Percentiles rank a stretch among this genome's conserved stretches.
Evolutionary conservation across 73 alveolate species (phyloP).

Genomic region (Paramecium caudatum): DNA sequence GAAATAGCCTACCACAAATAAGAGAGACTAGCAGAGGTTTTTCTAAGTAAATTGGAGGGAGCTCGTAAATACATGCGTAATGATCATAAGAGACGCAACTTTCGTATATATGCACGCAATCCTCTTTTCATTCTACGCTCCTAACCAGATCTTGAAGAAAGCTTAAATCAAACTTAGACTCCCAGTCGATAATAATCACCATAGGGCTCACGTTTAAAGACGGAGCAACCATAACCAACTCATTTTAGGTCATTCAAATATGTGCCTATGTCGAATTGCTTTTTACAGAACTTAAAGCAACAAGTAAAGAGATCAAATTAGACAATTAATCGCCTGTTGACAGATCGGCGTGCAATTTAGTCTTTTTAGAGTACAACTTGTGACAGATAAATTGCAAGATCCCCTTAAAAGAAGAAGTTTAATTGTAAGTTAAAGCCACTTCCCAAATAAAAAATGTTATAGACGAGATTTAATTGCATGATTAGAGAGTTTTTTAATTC

Average conservation of each 20-base stretch:
- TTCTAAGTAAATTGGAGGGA: constrained; percentile 13
- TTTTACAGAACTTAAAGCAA: not conserved
- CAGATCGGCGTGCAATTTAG: not conserved
- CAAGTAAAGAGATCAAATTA: constrained; percentile 9
- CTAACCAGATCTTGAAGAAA: constrained; percentile 23
- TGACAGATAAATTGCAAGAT: not conserved
- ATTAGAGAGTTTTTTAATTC: constrained; percentile 22
- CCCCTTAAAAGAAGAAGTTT: constrained; percentile 28
- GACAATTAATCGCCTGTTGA: constrained; percentile 30
- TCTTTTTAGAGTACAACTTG: constrained; percentile 8
- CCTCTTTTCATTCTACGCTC: constrained; percentile 30
- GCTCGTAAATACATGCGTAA: constrained; percentile 13
- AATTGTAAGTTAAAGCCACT: constrained; percentile 5
- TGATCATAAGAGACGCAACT: constrained; percentile 8
- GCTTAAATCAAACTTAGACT: not conserved
- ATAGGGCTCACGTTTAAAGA: constrained; percentile 2
- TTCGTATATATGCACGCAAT: constrained; percentile 6
- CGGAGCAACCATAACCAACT: constrained; percentile 19
- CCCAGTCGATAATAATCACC: not conserved
- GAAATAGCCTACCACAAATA: constrained; percentile 55
- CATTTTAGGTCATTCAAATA: not conserved
- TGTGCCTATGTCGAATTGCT: constrained; percentile 28
- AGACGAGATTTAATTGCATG: constrained; percentile 35
- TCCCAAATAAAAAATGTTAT: constrained; percentile 10
- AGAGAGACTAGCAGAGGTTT: constrained; percentile 16